These are phyloP conservation scores for Paspalum vaginatum DNA, from an alignment of 176 grass and related monocot species.

Conservation along the genomic window DNA sequence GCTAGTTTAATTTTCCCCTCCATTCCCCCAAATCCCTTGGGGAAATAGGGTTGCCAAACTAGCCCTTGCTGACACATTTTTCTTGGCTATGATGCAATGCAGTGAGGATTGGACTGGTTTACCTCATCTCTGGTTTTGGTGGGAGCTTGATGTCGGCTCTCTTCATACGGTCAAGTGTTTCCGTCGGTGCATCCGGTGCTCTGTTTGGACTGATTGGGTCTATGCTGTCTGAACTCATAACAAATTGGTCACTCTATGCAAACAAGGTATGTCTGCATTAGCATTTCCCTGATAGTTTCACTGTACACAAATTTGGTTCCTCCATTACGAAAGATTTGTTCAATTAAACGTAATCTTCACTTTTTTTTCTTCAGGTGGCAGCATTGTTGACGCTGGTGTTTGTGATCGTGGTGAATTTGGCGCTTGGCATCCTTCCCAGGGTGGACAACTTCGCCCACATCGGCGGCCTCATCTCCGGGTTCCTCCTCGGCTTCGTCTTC, in stretches of 20 bases:
- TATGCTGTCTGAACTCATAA: slow-evolving; percentile 96
- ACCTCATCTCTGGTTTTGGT: slow-evolving; percentile 77
- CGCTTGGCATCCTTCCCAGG: slow-evolving; percentile 69
- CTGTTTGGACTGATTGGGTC: slow-evolving; percentile 83
- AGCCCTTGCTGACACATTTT: too few species aligned
- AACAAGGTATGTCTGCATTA: slow-evolving; percentile 58
- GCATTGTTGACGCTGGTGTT: slow-evolving; percentile 60
- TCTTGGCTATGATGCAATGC: not conserved
- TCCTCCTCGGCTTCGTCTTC: slow-evolving; percentile 85
- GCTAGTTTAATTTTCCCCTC: too few species aligned
- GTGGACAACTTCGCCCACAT: slow-evolving; percentile 98
- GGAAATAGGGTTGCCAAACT: too few species aligned
- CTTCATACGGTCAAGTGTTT: slow-evolving; percentile 74
- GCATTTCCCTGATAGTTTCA: not conserved
- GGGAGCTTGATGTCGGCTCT: slow-evolving; percentile 84
- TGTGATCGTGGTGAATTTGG: slow-evolving; percentile 74
- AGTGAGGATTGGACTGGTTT: slow-evolving; percentile 73
- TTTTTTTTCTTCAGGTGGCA: slow-evolving; percentile 74
- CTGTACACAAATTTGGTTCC: too few species aligned
- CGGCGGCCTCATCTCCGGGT: slow-evolving; percentile 85
- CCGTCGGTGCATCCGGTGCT: slow-evolving; percentile 90
- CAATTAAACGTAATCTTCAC: too few species aligned
- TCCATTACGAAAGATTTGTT: not conserved
- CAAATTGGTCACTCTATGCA: slow-evolving; percentile 90
- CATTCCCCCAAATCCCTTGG: too few species aligned